Evolutionary conservation across 73 alveolate species (phyloP).

Genomic region (Vitrella brassicaformis): DNA sequence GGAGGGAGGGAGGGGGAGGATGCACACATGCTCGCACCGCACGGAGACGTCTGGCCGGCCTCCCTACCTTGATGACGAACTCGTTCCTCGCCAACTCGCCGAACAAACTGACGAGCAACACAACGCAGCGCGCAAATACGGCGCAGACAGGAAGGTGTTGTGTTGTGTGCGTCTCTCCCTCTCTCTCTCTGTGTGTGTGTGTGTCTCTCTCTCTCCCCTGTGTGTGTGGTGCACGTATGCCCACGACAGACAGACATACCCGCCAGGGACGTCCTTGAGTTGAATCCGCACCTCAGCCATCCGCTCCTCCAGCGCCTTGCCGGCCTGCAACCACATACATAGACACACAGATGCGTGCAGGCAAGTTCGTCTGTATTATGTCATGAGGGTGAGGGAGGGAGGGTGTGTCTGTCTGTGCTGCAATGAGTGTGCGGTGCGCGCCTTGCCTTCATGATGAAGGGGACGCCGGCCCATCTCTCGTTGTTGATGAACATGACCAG

Average conservation of each 20-base stretch:
- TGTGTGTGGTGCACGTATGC: too few relatives aligned
- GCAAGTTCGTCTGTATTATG: too few relatives aligned
- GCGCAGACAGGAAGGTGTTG: neutral
- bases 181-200: too few relatives aligned
- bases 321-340: too few relatives aligned
- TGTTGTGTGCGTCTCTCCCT: neutral
- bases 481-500: conserved; percentile 12
- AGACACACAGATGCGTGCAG: too few relatives aligned
- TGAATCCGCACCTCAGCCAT: conserved; percentile 15
- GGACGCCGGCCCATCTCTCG: conserved; percentile 19
- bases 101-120: neutral
- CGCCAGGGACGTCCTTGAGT: conserved; percentile 6
- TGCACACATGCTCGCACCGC: too few relatives aligned
- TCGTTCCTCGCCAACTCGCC: conserved; percentile 5
- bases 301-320: conserved; percentile 5
- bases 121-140: neutral
- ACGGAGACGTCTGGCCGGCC: too few relatives aligned
- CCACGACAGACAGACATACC: neutral
- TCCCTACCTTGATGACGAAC: too few relatives aligned
- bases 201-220: too few relatives aligned
- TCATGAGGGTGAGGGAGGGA: neutral
- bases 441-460: conserved; percentile 12
- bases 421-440: neutral
- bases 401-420: neutral
- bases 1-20: too few relatives aligned